Percentiles rank a stretch among this genome's conserved stretches.
phyloP scores from a whole-genome alignment of 768 basidiomycete species.

The Auricularia auricula-judae region DNA sequence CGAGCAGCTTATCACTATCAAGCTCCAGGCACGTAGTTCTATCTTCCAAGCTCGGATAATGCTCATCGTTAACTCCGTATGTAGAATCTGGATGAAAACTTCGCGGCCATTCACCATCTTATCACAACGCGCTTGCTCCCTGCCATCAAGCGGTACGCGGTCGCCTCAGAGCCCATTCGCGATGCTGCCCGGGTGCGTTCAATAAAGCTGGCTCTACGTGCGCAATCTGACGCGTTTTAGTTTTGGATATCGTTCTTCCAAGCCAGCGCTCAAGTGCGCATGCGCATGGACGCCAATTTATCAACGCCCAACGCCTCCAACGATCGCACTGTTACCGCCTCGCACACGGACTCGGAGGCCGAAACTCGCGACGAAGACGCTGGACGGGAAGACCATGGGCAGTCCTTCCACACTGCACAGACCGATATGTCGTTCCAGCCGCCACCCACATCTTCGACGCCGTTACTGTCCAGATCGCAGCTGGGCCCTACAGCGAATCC shows the following conservation, averaged over 20 bases:
- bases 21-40: conserved; percentile 55
- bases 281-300: conserved; percentile 62
- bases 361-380: not conserved
- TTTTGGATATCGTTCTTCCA: conserved; percentile 98
- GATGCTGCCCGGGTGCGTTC: conserved; percentile 77
- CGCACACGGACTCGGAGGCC: conserved; percentile 18
- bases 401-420: conserved; percentile 63
- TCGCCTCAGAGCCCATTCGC: conserved; percentile 75
- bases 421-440: conserved; percentile 75
- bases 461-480: conserved; percentile 18
- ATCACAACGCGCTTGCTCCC: conserved; percentile 75
- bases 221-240: conserved; percentile 26
- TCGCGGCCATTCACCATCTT: conserved; percentile 78
- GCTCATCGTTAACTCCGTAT: not conserved
- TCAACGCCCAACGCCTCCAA: conserved; percentile 37
- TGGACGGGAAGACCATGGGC: conserved; percentile 39
- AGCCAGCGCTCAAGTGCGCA: conserved; percentile 78
- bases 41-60: not conserved
- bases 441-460: conserved; percentile 32
- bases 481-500: conserved; percentile 25
- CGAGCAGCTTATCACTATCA: conserved; percentile 87
- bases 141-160: conserved; percentile 80
- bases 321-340: conserved; percentile 7
- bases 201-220: not conserved
- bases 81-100: conserved; percentile 87